Evolutionary conservation across 176 grass and related monocot genomes (phyloP).

Genomic region (Carex kokanica): DNA sequence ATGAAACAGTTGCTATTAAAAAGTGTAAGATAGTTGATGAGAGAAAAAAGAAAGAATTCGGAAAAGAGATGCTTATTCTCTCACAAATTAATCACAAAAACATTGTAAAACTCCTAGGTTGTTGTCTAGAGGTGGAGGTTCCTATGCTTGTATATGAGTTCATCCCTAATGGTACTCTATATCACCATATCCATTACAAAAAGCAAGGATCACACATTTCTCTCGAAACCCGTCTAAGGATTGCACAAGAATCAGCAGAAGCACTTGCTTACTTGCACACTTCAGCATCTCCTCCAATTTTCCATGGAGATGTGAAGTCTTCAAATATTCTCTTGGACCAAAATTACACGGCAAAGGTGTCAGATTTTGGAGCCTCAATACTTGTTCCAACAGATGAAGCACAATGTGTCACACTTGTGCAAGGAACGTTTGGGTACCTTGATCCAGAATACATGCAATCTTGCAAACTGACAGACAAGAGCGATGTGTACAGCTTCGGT

Average conservation of each 20-base stretch:
- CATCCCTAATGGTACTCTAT: conserved; percentile 23
- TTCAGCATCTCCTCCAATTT: neutral
- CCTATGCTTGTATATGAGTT: conserved; percentile 38
- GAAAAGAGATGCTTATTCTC: conserved; percentile 35
- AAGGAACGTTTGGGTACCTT: conserved; percentile 24
- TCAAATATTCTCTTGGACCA: conserved; percentile 30
- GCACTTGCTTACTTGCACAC: conserved; percentile 29
- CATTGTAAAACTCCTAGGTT: conserved; percentile 33
- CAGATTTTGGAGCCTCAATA: conserved; percentile 34
- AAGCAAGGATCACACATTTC: neutral
- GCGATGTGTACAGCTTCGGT: conserved; percentile 36
- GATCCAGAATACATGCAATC: conserved; percentile 32
- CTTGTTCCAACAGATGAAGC: neutral
- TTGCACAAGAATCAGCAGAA: conserved; percentile 3
- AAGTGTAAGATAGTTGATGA: conserved; percentile 20
- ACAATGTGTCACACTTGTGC: conserved; percentile 2
- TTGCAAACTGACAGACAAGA: conserved; percentile 16
- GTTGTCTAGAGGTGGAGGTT: conserved; percentile 31
- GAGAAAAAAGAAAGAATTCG: conserved; percentile 25
- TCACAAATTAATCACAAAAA: conserved; percentile 20
- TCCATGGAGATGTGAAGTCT: conserved; percentile 38
- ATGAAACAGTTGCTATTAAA: conserved; percentile 10
- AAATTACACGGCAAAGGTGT: conserved; percentile 13
- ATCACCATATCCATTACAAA: neutral
- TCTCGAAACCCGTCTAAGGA: conserved; percentile 10